Evolutionary conservation across 768 basidiomycete species (phyloP), one percentile per base, ranked within the genome.

Genomic region (Dacryopinax primogenitus): DNA sequence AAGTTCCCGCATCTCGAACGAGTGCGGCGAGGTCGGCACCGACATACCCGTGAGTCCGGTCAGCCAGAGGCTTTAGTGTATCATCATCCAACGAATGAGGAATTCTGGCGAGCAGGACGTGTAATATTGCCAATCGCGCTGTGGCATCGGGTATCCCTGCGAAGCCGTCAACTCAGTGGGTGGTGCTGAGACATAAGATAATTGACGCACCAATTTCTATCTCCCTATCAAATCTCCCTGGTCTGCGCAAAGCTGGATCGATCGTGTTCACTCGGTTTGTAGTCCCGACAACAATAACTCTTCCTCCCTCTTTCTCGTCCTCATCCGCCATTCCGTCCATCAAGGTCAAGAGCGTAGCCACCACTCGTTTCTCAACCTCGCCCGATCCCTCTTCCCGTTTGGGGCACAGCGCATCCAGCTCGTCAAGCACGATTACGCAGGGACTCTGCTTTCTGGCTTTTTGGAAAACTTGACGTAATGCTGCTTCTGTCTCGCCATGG

Each of bases 221-320:
- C 74, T 98, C 95, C 67, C 91, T 80, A 74, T 97, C 93, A 71
- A 97, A 95, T 67, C 93, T 78, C 2, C 93, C 93, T 15, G 93
- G 93, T 33, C 93, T 77, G 62, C 93, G 78, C 63, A 97, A 77
- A 0, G 93, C 93, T 45, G 94, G 93, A 73, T 97, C 93, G 62
- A 97, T 93, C 11, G 93, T 90, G 71, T 97, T 96, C 3, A 91
- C 93, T 23, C 93, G 80, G 74, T 97, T 96, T 1, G 93, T 98
- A 0, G 96, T 96, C 0, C 92, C 96, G 67, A 99, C 90, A 35
- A 99, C 91, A 2, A 98, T 88, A 13, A 99, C 90, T 67, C 88
- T 81, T 15, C 71, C 71, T 1, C 65, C 69, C 11, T 65, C 68
- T 0, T 63, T 65, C 21, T 71, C 72, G 26, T 81, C 81, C 67